phyloP scores from a whole-genome alignment of 345 rosid genomes.

The Litchi chinensis region DNA sequence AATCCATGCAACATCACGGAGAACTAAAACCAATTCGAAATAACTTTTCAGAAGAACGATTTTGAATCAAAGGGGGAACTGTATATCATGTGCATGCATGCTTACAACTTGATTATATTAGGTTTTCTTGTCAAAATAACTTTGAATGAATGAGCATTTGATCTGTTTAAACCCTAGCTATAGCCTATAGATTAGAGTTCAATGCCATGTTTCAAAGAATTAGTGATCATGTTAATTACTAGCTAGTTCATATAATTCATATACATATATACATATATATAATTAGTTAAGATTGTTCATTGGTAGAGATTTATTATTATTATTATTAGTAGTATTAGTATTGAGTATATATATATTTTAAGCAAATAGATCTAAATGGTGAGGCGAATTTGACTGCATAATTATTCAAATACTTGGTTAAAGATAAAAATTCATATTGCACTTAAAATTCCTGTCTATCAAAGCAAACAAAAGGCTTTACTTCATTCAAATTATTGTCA shows the following conservation, averaged over 20 bases:
- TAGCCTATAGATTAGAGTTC: too few species aligned
- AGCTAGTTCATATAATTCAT: neutral
- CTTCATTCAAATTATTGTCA: slow-evolving; percentile 35
- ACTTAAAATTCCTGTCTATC: slow-evolving; percentile 37
- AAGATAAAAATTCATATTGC: slow-evolving; percentile 15
- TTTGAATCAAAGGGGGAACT: too few species aligned
- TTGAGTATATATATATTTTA: neutral
- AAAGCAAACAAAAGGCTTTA: slow-evolving; percentile 43
- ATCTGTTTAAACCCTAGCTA: neutral
- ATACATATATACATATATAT: neutral
- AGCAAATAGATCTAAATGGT: neutral
- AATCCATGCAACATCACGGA: too few species aligned
- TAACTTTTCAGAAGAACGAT: too few species aligned
- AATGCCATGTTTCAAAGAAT: neutral
- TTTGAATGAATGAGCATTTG: too few species aligned
- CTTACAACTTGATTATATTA: too few species aligned
- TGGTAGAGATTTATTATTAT: neutral
- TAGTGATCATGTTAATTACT: neutral
- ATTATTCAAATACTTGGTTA: slow-evolving; percentile 13
- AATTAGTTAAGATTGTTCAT: neutral
- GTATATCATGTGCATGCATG: too few species aligned
- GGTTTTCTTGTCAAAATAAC: too few species aligned
- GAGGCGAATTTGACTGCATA: slow-evolving; percentile 1
- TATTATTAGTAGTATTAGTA: too few species aligned
- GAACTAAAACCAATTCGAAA: too few species aligned